phyloP scores from a whole-genome alignment of 768 basidiomycete species.

The Boletus subparvulus region DNA sequence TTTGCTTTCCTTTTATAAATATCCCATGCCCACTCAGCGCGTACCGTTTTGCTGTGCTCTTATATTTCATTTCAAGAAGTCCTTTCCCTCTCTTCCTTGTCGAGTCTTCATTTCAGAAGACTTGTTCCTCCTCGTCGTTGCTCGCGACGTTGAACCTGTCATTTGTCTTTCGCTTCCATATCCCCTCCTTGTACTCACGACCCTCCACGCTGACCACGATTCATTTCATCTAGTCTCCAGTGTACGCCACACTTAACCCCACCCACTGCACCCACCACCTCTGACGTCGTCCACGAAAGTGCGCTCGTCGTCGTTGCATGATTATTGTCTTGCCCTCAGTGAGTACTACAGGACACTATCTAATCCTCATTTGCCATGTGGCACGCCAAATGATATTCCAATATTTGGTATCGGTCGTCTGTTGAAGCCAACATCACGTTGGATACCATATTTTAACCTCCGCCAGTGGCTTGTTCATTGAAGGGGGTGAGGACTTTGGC shows the following conservation, averaged over 20 bases:
- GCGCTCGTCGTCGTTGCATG: slow-evolving; percentile 41
- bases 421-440: neutral
- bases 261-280: slow-evolving; percentile 31
- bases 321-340: slow-evolving; percentile 37
- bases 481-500: neutral
- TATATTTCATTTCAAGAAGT: slow-evolving; percentile 32
- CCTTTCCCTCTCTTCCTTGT: slow-evolving; percentile 24
- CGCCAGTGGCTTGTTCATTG: slow-evolving; percentile 8
- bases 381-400: slow-evolving; percentile 5
- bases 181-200: slow-evolving; percentile 31
- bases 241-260: slow-evolving; percentile 34
- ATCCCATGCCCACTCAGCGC: slow-evolving; percentile 8
- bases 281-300: slow-evolving; percentile 41
- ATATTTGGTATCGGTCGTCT: neutral
- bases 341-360: slow-evolving; percentile 25
- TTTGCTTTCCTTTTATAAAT: slow-evolving; percentile 15
- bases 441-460: slow-evolving; percentile 15
- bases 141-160: slow-evolving; percentile 19
- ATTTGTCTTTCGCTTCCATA: slow-evolving; percentile 20
- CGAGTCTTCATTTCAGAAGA: slow-evolving; percentile 27
- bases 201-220: slow-evolving; percentile 42
- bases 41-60: slow-evolving; percentile 29
- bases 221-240: slow-evolving; percentile 28
- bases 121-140: slow-evolving; percentile 24
- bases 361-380: slow-evolving; percentile 10